Evolutionary conservation across 371 early-diverging fungal genomes (phyloP).

Genomic region (Apophysomyces ossiformis): DNA sequence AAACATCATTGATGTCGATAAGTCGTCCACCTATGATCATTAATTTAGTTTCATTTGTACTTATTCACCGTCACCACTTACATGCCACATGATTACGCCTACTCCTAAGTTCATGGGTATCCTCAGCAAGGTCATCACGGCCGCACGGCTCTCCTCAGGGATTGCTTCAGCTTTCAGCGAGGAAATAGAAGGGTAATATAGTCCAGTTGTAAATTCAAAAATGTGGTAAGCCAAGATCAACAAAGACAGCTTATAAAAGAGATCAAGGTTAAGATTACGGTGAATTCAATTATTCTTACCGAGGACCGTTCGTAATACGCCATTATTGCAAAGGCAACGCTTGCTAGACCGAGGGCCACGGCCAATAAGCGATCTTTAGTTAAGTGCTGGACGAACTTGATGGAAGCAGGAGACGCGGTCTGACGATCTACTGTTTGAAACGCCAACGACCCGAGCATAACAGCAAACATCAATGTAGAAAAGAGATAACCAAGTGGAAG

Average conservation of each 20-base stretch:
- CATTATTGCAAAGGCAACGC: conserved; percentile 41
- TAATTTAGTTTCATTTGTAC: background rate
- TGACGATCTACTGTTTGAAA: conserved; percentile 56
- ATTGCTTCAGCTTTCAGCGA: conserved; percentile 69
- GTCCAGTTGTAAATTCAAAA: conserved; percentile 77
- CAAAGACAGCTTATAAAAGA: conserved; percentile 14
- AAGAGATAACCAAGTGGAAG: conserved; percentile 68
- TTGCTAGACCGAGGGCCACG: conserved; percentile 39
- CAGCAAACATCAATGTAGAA: conserved; percentile 76
- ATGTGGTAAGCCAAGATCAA: conserved; percentile 41
- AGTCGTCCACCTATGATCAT: conserved; percentile 26
- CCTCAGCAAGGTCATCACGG: conserved; percentile 77
- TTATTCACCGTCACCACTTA: conserved; percentile 25
- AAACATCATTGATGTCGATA: conserved; percentile 44
- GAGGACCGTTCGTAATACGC: conserved; percentile 32
- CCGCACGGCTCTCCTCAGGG: conserved; percentile 76
- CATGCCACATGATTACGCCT: conserved; percentile 67
- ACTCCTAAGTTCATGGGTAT: conserved; percentile 82
- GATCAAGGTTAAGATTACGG: background rate
- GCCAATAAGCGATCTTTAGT: conserved; percentile 34
- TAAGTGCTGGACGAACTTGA: conserved; percentile 4
- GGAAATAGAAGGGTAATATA: conserved; percentile 77
- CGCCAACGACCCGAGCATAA: conserved; percentile 72
- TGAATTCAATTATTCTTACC: conserved; percentile 21
- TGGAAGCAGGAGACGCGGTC: conserved; percentile 12